Evolutionary conservation across 108 stramenopile species (phyloP), one percentile per base, ranked within the genome.

Genomic region (Skeletonema grethae): DNA sequence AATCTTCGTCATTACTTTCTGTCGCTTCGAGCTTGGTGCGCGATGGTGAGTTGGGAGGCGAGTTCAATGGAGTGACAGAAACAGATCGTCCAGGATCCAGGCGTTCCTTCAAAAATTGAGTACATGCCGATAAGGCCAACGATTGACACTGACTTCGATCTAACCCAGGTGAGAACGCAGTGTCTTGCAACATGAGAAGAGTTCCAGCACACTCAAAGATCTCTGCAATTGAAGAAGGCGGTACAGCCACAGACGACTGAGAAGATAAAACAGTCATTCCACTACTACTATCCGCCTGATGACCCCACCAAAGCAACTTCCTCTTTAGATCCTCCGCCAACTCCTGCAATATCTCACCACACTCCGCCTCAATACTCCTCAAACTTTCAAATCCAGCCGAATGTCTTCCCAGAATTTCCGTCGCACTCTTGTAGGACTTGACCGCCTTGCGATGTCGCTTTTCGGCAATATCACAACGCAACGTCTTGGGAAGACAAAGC

Each of bases 181-280:
- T 72, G 1, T 41, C 50, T 35, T 77, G 61, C 41, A 88, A 73
- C 80, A 95, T 77, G 65, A 86, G 57, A 35, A 88, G 74, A 7
- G 94, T 88, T n/a, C 91, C 89, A 8, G 87, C 88, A 65, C 91
- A 89, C 64, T 92, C 94, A 65, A 90, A 89, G 41, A 95, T 95
- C 56, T 92, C 88, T 20, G 72, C 79, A 56, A 95, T 82, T 13
- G 60, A 81, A 53, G 80, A 78, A 9, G 93, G 89, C n/a, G 34
- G 64, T 28, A 36, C 35, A 12, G 61, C 25, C 25, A 28, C 29
- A n/a, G n/a, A n/a, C 43, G n/a, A 69, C 9, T 56, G 63, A 57
- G 35, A 22, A 57, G 35, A 22, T 55, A 74, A 57, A 64, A 53
- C 68, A 35, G 20, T 60, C 56, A 39, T 65, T 0, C 68, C 72